Evolutionary conservation across 305 asterid genomes (phyloP), one percentile per base, ranked within the genome.

Genomic region (Rubia peregrina): DNA sequence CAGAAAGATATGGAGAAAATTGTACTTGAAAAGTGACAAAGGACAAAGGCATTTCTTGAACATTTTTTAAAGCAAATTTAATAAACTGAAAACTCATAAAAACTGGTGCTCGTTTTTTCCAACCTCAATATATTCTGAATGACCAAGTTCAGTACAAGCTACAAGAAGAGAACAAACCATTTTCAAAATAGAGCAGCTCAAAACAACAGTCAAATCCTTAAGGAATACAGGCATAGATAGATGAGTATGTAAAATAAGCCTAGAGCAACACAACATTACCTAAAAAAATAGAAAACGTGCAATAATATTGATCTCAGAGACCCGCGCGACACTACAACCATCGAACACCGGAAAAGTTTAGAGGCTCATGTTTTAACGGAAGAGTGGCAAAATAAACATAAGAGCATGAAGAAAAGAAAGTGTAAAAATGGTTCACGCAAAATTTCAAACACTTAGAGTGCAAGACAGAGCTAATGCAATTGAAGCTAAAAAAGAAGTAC

Each of bases 181-280:
- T 44, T 33, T 43, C 56, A 26, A 43, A 21, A 66, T 43, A 22
- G 57, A 66, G 57, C 56, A 66, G 9, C 40, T 64, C 70, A 17
- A 12, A 21, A 42, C 30, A 65, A 9, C 17, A 65, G n/a, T 26
- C 12, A 59, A 59, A 13, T 60, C 40, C 13, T 60, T 60, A 22
- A 38, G 14, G 19, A 14, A 22, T 10, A 26, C n/a, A 60, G 38
- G 41, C 65, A 60, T 57, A 4, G 65, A 24, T 16, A 60, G n/a
- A 60, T 13, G 65, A 60, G 38, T 24, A 26, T 22, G 38, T 60
- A 24, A 60, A 12, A 10, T 24, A 67, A 67, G 21, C 42, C 44
- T 42, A 24, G 59, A 26, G 22, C 70, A 44, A 67, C 33, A 46
- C 10, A 42, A 65, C 21, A 22, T 21, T 16, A 67, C 24, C 12